Percentiles rank a stretch among this genome's conserved stretches.
These are phyloP conservation scores for Hylodesmum podocarpum DNA, from an alignment of 306 rosid genomes.

Conservation along the genomic window DNA sequence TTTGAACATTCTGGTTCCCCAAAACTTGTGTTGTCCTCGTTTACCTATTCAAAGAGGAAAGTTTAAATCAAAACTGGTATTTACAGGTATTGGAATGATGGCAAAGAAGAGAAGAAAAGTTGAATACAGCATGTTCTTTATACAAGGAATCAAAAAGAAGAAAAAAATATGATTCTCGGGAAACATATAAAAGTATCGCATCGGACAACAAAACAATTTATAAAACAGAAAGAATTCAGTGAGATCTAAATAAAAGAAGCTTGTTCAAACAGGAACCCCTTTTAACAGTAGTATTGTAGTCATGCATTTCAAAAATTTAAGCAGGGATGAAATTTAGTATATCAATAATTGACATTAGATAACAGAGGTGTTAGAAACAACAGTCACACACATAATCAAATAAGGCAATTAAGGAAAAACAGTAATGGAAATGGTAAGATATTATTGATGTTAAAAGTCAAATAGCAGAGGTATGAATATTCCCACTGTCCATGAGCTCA, in stretches of 20 bases:
- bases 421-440: too few relatives aligned
- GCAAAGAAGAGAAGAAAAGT: conserved; percentile 4
- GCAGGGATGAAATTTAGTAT: not conserved
- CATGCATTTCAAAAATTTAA: not conserved
- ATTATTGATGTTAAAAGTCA: too few relatives aligned
- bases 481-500: too few relatives aligned
- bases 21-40: conserved; percentile 87
- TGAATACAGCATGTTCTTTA: not conserved
- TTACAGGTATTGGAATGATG: not conserved
- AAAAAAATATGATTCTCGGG: not conserved
- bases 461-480: too few relatives aligned
- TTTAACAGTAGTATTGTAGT: not conserved
- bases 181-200: not conserved
- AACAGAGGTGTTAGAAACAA: too few relatives aligned
- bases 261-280: not conserved
- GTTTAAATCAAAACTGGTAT: conserved; percentile 1
- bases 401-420: too few relatives aligned
- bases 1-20: conserved; percentile 97
- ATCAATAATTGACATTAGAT: conserved; percentile 19
- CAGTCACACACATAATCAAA: too few relatives aligned
- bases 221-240: not conserved
- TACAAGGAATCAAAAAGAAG: not conserved
- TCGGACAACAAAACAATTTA: not conserved
- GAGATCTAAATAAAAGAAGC: not conserved
- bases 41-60: conserved; percentile 66